Percentiles rank a stretch among this genome's conserved stretches.
Evolutionary conservation across 169 alveolate species (phyloP).

Genomic region (Eimeria necatrix): DNA sequence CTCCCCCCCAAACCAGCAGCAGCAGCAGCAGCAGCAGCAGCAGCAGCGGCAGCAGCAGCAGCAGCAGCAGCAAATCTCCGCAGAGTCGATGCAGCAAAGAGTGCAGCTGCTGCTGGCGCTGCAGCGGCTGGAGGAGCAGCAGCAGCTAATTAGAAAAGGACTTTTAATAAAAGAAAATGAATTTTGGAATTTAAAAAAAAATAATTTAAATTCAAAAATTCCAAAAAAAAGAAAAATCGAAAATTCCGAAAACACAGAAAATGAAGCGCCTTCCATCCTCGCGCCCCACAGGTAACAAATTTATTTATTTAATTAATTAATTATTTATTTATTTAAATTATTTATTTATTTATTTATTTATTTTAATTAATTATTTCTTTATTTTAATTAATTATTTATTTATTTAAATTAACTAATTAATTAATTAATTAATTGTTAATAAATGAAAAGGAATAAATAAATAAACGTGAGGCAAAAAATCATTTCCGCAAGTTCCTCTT

Average conservation of each 20-base stretch:
- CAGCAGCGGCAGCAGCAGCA: not conserved
- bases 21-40: conserved; percentile 1
- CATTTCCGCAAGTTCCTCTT: not conserved
- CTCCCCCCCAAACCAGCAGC: no score
- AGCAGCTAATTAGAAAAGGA: not conserved
- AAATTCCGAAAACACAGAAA: not conserved
- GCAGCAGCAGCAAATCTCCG: not conserved
- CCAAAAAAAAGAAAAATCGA: not conserved
- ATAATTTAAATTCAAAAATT: no score
- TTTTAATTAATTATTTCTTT: not conserved
- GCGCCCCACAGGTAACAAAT: not conserved
- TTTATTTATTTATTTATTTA: no score
- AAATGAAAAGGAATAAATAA: not conserved
- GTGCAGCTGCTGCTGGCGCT: not conserved
- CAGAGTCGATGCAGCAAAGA: not conserved
- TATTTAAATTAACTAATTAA: not conserved
- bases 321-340: no score
- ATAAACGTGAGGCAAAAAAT: not conserved
- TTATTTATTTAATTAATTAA: no score
- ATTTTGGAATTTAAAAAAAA: not conserved
- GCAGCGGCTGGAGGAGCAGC: not conserved
- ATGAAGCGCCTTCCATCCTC: no score
- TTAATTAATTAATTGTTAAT: not conserved
- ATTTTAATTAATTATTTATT: no score
- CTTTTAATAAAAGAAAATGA: not conserved